Conservation (phyloP, 176 grass and related monocot genomes). For the Bromus sterilis region DNA sequence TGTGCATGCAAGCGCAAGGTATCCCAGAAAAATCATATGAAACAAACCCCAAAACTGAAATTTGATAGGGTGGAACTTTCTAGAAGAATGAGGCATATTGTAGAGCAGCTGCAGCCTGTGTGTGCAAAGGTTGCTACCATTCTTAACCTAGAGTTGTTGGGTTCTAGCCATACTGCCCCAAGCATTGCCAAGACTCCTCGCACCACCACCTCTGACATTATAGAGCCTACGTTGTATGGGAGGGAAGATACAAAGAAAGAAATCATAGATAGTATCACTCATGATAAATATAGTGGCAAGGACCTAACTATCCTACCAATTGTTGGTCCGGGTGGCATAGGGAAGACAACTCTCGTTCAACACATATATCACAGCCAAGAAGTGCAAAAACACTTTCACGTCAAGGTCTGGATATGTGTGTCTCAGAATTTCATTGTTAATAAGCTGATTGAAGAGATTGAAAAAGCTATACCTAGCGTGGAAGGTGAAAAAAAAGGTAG, state of each 20-base stretch:
- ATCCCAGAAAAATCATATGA: neutral
- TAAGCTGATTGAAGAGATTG: neutral
- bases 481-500: neutral
- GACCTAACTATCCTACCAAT: neutral
- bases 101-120: neutral
- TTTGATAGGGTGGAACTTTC: neutral
- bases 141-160: neutral
- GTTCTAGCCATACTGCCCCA: neutral
- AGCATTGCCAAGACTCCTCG: neutral
- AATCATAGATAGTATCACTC: neutral
- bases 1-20: neutral
- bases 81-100: neutral
- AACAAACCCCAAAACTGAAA: neutral
- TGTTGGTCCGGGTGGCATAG: neutral
- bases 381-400: neutral
- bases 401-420: conserved; percentile 2
- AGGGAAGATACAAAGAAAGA: neutral
- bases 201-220: neutral
- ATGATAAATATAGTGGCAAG: neutral
- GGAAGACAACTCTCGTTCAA: neutral
- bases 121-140: neutral
- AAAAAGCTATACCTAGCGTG: neutral
- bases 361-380: neutral
- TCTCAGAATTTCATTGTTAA: neutral
- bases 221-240: neutral